Base-by-base conservation (phyloP, 371 early-diverging fungal species). In the Rhizopus microsporus region DNA sequence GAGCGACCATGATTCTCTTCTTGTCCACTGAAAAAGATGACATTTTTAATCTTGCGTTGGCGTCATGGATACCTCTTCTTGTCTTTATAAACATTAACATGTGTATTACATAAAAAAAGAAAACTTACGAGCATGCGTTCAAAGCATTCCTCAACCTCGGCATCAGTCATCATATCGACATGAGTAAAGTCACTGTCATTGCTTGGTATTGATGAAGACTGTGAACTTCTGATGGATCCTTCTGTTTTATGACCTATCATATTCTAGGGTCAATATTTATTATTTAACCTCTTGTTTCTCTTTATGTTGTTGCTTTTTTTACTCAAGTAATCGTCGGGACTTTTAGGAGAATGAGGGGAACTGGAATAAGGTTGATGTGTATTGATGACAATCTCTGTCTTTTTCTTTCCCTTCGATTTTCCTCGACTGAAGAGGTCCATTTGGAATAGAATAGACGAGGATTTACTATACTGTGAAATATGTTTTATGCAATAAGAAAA, bases 1-100 rank as follows among this genome's bases (percentile, higher is more conserved):
- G 77, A 44, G 69, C 49, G n/a, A 80, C 75, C 80, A 80, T 77
- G 13, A 80, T 43, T 33, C 80, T 55, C 57, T 80, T 80, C 47
- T 80, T 80, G 37, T 80, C 77, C 29, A 74, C 63, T 6, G 77
- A 42, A 60, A 77, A 80, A 1, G 65, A 67, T n/a, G 56, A 38
- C 77, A 80, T 77, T 37, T 67, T 68, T 12, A 42, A 51, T 12
- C 77, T 57, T 48, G 71, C 70, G 51, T 60, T 64, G 7, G 66
- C 59, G 45, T 75, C 77, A 53, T 75, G 60, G 6, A 80, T 77
- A 15, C 80, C 80, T 47, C 80, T 69, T 46, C 80, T 68, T 23
- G 68, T 65, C 79, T 75, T 51, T 29, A 51, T 16, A 44, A 13
- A 47, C 6, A 13, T 32, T 35, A 30, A 42, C 33, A 23, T 23